Conservation (phyloP, 768 basidiomycete species). For the Hygrocybe punicea region DNA sequence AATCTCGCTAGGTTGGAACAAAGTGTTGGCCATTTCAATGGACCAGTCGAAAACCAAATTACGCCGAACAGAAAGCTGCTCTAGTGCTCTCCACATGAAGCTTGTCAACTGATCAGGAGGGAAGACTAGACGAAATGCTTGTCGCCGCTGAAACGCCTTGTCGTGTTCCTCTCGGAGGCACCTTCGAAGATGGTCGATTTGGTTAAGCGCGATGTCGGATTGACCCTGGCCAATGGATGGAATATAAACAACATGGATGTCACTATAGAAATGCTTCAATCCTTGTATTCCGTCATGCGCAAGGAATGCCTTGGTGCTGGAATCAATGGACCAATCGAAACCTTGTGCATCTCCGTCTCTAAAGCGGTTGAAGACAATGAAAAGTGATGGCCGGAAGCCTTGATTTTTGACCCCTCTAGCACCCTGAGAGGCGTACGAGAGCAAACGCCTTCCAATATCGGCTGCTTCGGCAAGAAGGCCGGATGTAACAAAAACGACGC, state of each 20-base stretch:
- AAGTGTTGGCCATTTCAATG: neutral
- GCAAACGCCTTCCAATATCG: neutral
- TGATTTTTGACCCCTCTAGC: neutral
- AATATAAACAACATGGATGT: neutral
- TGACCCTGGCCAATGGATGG: neutral
- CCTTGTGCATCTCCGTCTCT: neutral
- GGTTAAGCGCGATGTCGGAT: neutral
- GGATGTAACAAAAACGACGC: neutral
- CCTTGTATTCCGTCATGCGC: neutral
- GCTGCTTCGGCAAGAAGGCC: neutral
- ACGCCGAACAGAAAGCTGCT: neutral
- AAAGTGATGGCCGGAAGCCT: neutral
- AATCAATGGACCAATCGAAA: neutral
- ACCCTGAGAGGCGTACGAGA: neutral
- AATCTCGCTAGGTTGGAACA: neutral
- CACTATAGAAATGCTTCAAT: neutral
- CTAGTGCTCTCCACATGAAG: neutral
- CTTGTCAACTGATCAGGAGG: neutral
- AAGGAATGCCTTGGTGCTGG: neutral
- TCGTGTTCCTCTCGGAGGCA: neutral
- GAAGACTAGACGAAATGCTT: neutral
- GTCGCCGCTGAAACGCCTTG: neutral
- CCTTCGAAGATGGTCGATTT: neutral
- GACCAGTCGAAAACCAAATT: neutral
- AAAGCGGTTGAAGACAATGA: neutral